These are phyloP conservation scores for Talaromyces borbonicus DNA, from an alignment of 495 filamentous ascomycete species.

Conservation along the genomic window DNA sequence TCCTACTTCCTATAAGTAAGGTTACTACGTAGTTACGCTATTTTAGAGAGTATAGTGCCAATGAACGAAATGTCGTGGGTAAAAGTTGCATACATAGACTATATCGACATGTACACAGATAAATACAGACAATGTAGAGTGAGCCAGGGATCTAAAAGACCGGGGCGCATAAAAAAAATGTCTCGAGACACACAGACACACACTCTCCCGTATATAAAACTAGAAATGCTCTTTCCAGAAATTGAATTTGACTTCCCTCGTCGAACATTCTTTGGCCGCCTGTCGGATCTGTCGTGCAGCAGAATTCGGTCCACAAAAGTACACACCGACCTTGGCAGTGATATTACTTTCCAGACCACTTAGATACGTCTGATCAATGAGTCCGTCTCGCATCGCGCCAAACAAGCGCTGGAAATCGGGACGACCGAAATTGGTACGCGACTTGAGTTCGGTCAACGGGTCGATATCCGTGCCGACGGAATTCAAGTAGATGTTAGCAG, in stretches of 20 bases:
- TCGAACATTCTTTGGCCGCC: slow-evolving; percentile 61
- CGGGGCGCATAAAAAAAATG: not conserved
- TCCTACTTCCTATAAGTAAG: too few relatives aligned
- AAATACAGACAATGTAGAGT: too few relatives aligned
- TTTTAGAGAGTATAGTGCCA: too few relatives aligned
- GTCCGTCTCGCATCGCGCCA: slow-evolving; percentile 74
- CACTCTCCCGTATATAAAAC: not conserved
- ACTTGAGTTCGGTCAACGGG: slow-evolving; percentile 82
- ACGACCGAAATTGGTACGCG: slow-evolving; percentile 89
- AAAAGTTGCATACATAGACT: too few relatives aligned
- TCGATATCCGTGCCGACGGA: slow-evolving; percentile 79
- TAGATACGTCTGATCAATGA: slow-evolving; percentile 77
- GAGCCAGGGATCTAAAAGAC: too few relatives aligned
- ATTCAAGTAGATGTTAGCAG: slow-evolving; percentile 95
- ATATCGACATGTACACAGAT: too few relatives aligned
- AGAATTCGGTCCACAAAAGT: slow-evolving; percentile 87
- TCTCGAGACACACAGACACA: not conserved
- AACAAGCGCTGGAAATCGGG: slow-evolving; percentile 85
- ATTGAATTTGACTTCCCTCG: slow-evolving; percentile 75
- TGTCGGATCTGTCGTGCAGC: slow-evolving; percentile 76
- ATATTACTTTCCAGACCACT: slow-evolving; percentile 56
- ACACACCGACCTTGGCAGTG: slow-evolving; percentile 81
- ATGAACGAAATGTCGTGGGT: too few relatives aligned
- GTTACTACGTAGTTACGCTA: too few relatives aligned
- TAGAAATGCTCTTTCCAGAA: slow-evolving; percentile 98